These are phyloP conservation scores for Herpomyces periplanetae DNA, from an alignment of 2,329 filamentous ascomycete genomes.

Conservation along the genomic window DNA sequence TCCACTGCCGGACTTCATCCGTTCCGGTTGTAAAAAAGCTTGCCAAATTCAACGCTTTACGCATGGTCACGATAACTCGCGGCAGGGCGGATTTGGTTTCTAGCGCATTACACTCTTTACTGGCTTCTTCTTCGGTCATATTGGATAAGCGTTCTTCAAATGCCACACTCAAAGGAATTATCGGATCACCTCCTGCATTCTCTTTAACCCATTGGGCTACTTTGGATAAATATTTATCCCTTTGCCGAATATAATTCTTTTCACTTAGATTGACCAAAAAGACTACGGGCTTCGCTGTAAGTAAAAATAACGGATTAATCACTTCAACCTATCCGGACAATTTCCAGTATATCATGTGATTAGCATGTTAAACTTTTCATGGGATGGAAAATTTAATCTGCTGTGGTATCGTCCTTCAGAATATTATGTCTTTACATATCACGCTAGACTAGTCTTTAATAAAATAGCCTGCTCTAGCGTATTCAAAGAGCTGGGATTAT, in stretches of 20 bases:
- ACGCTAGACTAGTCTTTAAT: conserved; percentile 23
- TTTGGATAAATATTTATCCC: conserved; percentile 93
- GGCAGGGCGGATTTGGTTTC: conserved; percentile 57
- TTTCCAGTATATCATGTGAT: conserved; percentile 6
- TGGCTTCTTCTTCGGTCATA: conserved; percentile 33
- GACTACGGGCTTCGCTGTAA: conserved; percentile 84
- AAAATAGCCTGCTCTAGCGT: conserved; percentile 16
- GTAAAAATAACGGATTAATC: conserved; percentile 79
- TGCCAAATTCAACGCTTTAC: conserved; percentile 50
- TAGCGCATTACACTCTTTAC: conserved; percentile 56
- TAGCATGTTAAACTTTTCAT: conserved; percentile 3
- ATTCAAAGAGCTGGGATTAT: conserved; percentile 99
- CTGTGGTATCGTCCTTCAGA: conserved; percentile 18
- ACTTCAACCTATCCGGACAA: conserved; percentile 31
- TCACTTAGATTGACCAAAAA: conserved; percentile 91
- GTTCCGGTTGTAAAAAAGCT: conserved; percentile 90
- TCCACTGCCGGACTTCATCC: conserved; percentile 96
- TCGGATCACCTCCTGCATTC: conserved; percentile 46
- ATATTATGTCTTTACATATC: conserved; percentile 47
- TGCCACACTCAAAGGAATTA: conserved; percentile 65
- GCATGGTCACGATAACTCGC: conserved; percentile 74
- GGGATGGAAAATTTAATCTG: conserved; percentile 3
- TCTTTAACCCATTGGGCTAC: conserved; percentile 84
- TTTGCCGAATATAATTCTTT: conserved; percentile 85
- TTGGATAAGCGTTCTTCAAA: conserved; percentile 68